phyloP scores from a whole-genome alignment of 2,329 filamentous ascomycete species.

The Pseudogymnoascus sp. region DNA sequence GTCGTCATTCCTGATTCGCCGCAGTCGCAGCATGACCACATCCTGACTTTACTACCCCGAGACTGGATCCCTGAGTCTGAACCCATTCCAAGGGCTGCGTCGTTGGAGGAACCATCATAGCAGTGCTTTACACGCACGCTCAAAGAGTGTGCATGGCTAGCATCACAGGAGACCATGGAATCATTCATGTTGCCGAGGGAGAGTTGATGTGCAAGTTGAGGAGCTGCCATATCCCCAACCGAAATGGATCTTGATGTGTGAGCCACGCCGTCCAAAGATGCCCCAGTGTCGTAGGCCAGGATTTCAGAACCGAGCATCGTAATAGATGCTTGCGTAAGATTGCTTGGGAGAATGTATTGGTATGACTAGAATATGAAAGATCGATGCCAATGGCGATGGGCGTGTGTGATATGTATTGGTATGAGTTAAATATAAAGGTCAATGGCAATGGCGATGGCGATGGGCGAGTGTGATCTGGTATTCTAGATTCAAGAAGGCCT shows the following conservation, averaged over 20 bases:
- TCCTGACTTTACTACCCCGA: not conserved
- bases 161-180: not conserved
- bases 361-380: not conserved
- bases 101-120: not conserved
- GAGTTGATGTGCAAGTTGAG: not conserved
- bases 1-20: not conserved
- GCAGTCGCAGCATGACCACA: not conserved
- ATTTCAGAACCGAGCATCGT: no score
- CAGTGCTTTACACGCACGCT: not conserved
- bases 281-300: not conserved
- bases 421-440: not conserved
- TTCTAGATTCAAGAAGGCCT: not conserved
- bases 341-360: not conserved
- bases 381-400: not conserved
- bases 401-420: not conserved
- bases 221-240: not conserved
- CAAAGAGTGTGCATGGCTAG: not conserved
- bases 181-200: not conserved
- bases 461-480: not conserved
- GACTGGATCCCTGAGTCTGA: not conserved
- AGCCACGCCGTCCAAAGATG: not conserved
- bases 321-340: not conserved
- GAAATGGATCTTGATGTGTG: not conserved
- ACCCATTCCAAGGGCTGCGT: not conserved
- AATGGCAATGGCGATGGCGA: not conserved